Conservation (phyloP, 371 early-diverging fungal species). For the Choanephora cucurbitarum region DNA sequence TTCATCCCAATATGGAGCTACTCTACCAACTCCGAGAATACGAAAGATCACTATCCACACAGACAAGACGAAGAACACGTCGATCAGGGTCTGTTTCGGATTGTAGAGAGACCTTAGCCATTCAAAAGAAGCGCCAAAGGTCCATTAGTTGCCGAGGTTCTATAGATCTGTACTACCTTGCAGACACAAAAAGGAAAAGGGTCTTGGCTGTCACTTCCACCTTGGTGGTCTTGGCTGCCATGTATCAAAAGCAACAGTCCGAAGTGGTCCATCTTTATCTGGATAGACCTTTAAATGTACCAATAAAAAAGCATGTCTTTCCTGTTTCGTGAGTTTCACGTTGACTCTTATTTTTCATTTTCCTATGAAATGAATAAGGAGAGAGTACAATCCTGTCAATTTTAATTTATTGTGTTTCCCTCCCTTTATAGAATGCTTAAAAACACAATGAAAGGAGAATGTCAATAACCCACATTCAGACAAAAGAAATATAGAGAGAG, state of each 20-base stretch:
- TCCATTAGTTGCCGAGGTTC: neutral
- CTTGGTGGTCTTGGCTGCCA: neutral
- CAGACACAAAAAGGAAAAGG: neutral
- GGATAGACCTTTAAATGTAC: no score
- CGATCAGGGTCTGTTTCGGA: conserved; percentile 9
- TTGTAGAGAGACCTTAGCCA: neutral
- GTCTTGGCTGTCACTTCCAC: neutral
- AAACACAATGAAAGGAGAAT: no score
- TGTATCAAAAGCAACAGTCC: neutral
- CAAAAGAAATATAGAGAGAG: no score
- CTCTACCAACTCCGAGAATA: conserved; percentile 39
- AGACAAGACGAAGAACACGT: conserved; percentile 1
- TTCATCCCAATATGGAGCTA: conserved; percentile 37
- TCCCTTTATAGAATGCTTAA: no score
- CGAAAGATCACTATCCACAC: conserved; percentile 14
- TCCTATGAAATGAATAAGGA: no score
- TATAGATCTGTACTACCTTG: no score
- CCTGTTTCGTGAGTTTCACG: no score
- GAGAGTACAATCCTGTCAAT: no score
- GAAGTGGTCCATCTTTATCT: neutral
- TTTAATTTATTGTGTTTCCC: no score
- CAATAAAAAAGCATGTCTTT: no score
- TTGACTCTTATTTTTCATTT: no score
- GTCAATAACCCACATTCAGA: no score
- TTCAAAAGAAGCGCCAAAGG: neutral